Evolutionary conservation across 805 yeast species (phyloP).

Genomic region (Saccharomycopsis sp.): DNA sequence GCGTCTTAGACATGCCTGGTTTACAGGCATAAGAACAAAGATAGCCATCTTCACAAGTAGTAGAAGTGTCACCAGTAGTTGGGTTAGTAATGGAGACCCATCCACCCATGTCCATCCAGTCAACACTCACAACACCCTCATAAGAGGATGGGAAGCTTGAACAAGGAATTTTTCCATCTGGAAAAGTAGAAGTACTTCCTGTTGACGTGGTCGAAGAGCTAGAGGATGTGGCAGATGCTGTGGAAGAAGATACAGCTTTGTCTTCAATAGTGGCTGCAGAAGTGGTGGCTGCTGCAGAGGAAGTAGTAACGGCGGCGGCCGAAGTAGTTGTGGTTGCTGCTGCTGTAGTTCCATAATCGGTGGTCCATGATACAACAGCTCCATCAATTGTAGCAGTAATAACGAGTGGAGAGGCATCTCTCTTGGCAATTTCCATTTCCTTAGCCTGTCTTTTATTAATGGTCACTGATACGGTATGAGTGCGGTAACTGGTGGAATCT

Average conservation of each 20-base stretch:
- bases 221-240: constrained; percentile 23
- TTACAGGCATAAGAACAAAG: constrained; percentile 76
- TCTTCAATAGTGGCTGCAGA: constrained; percentile 29
- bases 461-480: background rate
- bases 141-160: constrained; percentile 64
- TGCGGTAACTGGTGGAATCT: background rate
- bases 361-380: background rate
- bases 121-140: constrained; percentile 59
- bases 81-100: constrained; percentile 48
- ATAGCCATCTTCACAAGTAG: constrained; percentile 55
- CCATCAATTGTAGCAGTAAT: background rate
- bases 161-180: constrained; percentile 66
- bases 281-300: constrained; percentile 23
- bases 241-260: constrained; percentile 16
- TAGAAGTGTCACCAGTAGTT: constrained; percentile 55
- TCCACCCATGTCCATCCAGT: constrained; percentile 48
- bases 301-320: constrained; percentile 3
- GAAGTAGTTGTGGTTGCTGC: background rate
- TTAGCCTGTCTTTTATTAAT: background rate
- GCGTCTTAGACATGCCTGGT: constrained; percentile 77
- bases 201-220: background rate
- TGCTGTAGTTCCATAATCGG: constrained; percentile 8
- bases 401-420: constrained; percentile 4
- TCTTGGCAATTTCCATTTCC: constrained; percentile 13
- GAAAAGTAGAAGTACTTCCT: constrained; percentile 22